Percentiles rank a stretch among this genome's conserved stretches.
These are phyloP conservation scores for Sclerospora graminicola DNA, from an alignment of 352 stramenopile species.

Conservation along the genomic window DNA sequence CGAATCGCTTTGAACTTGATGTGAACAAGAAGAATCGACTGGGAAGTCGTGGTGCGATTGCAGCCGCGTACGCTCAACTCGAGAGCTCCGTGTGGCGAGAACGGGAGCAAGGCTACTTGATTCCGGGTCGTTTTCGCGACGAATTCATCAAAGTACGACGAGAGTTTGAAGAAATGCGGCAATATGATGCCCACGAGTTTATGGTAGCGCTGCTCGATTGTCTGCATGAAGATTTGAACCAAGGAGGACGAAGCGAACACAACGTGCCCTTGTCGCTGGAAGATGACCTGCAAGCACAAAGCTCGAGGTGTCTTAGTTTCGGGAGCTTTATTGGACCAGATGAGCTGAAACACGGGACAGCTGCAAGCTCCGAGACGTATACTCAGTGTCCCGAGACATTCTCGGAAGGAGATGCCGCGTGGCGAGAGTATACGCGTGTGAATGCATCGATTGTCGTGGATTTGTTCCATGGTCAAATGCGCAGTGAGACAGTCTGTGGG, in stretches of 20 bases:
- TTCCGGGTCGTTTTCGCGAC: conserved; percentile 48
- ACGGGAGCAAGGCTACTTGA: conserved; percentile 32
- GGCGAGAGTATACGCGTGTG: conserved; percentile 83
- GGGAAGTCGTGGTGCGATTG: conserved; percentile 86
- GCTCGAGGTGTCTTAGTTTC: conserved; percentile 22
- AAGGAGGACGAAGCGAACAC: conserved; percentile 21
- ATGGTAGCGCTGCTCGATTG: conserved; percentile 96
- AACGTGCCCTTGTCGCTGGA: background rate
- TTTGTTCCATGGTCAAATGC: conserved; percentile 92
- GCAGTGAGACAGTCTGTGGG: conserved; percentile 90
- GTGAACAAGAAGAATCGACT: conserved; percentile 93
- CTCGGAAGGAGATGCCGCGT: conserved; percentile 85
- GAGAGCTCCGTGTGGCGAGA: conserved; percentile 51
- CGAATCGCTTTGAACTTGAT: conserved; percentile 81
- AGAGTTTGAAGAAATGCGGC: conserved; percentile 69
- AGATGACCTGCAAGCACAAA: conserved; percentile 15
- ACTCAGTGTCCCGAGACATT: conserved; percentile 3
- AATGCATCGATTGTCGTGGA: conserved; percentile 96
- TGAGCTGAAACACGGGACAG: conserved; percentile 21
- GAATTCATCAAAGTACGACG: conserved; percentile 52
- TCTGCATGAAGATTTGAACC: conserved; percentile 98
- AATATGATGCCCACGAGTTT: conserved; percentile 95
- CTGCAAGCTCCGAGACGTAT: conserved; percentile 7
- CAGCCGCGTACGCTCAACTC: conserved; percentile 82
- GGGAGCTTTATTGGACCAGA: conserved; percentile 19